Conservation (phyloP, 306 rosid species). For the Prinsepia uniflora region DNA sequence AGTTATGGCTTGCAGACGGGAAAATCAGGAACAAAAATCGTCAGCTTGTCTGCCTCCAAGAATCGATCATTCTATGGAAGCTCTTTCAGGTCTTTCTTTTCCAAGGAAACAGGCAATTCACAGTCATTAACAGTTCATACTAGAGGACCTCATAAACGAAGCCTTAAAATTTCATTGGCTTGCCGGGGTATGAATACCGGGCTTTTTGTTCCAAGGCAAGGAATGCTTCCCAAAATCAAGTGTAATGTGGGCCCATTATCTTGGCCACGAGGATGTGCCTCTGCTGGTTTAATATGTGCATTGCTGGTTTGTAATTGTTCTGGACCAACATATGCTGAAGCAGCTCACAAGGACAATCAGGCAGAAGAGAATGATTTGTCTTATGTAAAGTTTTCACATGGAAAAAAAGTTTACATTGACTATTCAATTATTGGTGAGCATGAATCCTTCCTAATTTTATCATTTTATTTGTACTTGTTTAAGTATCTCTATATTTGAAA, state of each 20-base stretch:
- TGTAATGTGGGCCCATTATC: constrained; percentile 39
- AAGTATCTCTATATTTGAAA: constrained; percentile 1
- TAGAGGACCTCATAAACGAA: constrained; percentile 34
- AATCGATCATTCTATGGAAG: constrained; percentile 39
- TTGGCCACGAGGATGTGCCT: constrained; percentile 59
- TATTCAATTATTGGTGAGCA: constrained; percentile 81
- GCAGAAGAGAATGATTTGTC: constrained; percentile 36
- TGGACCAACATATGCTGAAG: constrained; percentile 54
- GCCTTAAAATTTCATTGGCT: constrained; percentile 47
- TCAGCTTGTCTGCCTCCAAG: constrained; percentile 36
- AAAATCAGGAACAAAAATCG: constrained; percentile 37
- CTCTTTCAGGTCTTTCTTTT: constrained; percentile 49
- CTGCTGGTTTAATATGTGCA: constrained; percentile 65
- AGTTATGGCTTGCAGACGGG: constrained; percentile 35
- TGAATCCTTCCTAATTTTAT: constrained; percentile 16
- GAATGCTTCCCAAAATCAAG: constrained; percentile 48
- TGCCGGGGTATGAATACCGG: constrained; percentile 52
- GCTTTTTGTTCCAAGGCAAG: constrained; percentile 48
- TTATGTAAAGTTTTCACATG: constrained; percentile 49
- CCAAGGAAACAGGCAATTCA: constrained; percentile 39
- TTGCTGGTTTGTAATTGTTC: constrained; percentile 60
- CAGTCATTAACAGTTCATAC: constrained; percentile 28
- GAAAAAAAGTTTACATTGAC: constrained; percentile 72
- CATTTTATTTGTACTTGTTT: constrained; percentile 1
- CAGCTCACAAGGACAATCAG: constrained; percentile 34